Base-by-base conservation (phyloP, 2,329 filamentous ascomycete genomes). In the Blastomyces gilchristii region DNA sequence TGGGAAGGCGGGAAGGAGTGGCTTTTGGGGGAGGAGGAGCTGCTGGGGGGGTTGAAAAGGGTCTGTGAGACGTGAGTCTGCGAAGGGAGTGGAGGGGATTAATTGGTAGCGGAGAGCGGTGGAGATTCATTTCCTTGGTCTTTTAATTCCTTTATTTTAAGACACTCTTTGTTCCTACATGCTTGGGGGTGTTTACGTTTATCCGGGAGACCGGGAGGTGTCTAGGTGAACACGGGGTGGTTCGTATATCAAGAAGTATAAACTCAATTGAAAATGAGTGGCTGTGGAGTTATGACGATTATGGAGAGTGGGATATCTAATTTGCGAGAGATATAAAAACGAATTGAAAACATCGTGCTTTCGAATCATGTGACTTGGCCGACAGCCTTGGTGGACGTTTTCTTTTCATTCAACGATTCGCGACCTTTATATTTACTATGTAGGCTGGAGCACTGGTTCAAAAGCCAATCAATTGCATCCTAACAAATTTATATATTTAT, bases 1-100 rank as follows among this genome's bases (percentile, higher is more conserved):
- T 73, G 16, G 66, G 72, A 39, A 52, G 37, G 60, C 50, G 49
- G 39, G 60, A 56, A 28, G 41, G 28, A n/a, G 43, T 58, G 37
- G 12, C n/a, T 22, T 58, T 12, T 0, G 54, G 8, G 25, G 37
- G 37, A 7, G 37, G 31, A 11, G 34, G 49, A n/a, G 45, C 7
- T 28, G 22, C n/a, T n/a, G 59, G 47, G 18, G 45, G n/a, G n/a
- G 25, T 62, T 22, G 60, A 62, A 37, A 62, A 22, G 0, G 14
- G 28, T 16, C 22, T 39, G 25, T 16, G 52, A 52, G 41, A 3
- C 16, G 18, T 7, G 8, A 16, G 8, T 62, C 28, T 31, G 45
- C 18, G 34, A 45, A 39, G 12, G 58, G 45, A 37, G 12, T 12
- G 41, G 2, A 53, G 22, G 39, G 34, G 3, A 2, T 16, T 28